These are phyloP conservation scores for Crithidia sp. DNA, from an alignment of 208 protist species.

Conservation along the genomic window DNA sequence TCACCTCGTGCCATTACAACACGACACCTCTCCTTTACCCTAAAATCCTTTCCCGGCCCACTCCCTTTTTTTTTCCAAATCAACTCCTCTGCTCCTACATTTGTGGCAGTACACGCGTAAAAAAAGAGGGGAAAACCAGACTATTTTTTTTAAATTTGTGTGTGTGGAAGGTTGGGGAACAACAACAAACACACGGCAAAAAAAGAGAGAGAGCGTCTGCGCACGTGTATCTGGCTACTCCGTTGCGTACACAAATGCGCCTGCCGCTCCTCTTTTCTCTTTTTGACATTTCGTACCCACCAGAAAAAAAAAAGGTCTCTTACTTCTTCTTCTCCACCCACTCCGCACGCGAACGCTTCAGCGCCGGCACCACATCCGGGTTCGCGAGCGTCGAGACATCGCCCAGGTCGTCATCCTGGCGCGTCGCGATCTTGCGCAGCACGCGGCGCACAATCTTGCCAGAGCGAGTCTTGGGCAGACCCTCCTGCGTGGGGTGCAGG, in stretches of 20 bases:
- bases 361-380: conserved; percentile 91
- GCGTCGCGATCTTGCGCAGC: conserved; percentile 95
- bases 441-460: conserved; percentile 99
- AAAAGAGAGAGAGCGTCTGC: too few species aligned
- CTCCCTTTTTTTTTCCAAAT: conserved; percentile 55
- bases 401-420: conserved; percentile 84
- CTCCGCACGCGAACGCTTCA: conserved; percentile 78
- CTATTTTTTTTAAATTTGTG: too few species aligned
- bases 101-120: too few species aligned
- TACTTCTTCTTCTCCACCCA: conserved; percentile 95
- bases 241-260: too few species aligned
- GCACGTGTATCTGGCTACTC: too few species aligned
- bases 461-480: conserved; percentile 97
- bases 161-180: too few species aligned
- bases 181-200: too few species aligned
- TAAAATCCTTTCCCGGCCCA: neutral
- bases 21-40: too few species aligned
- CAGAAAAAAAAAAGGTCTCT: conserved; percentile 17
- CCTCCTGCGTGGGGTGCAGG: conserved; percentile 71
- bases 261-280: too few species aligned
- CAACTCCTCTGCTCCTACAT: too few species aligned
- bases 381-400: conserved; percentile 94
- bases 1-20: too few species aligned
- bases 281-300: conserved; percentile 4
- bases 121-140: too few species aligned